Base-by-base conservation (phyloP, 2,329 filamentous ascomycete species). In the Immersiporthe knoxdaviesiana region DNA sequence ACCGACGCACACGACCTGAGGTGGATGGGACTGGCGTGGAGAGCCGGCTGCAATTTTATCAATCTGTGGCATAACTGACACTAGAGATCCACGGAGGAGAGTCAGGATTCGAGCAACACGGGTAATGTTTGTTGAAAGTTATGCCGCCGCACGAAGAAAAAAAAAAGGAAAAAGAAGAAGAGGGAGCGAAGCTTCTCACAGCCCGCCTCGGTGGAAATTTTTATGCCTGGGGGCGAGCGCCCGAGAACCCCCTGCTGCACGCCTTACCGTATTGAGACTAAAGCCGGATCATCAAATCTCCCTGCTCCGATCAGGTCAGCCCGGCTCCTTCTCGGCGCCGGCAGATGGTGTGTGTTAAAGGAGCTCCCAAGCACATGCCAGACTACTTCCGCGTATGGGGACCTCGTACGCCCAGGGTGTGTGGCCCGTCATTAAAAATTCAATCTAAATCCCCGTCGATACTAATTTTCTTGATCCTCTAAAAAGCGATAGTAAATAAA, bases 11-110 rank as follows among this genome's bases (percentile, higher is more conserved):
- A 79, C 81, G 76, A 80, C 78, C 77, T 79, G 78, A 74, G 77
- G 74, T 76, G 76, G 77, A 75, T 74, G 75, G 56, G 74, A 82
- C 79, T 83, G 84, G 82, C 82, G 80, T 81, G 81, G 79, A 82
- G 81, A 84, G 82, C 84, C 81, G 84, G 80, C 83, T 92, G 91
- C 91, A 94, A 95, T 95, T 71, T 92, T 82, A 82, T 91, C 81
- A 71, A 78, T 92, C 91, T 94, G 87, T 86, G 90, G 88, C 90
- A 88, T 86, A 88, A 91, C 87, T 89, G 91, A 94, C 91, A 81
- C 81, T 74, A 73, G 72, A 73, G 73, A 83, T 85, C 83, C 84
- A 85, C 89, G 82, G 80, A 75, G 77, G 74, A 78, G 60, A 78
- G 37, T 63, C 27, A 71, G 83, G 84, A 90, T 84, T 85, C 87